Conservation (phyloP, 345 rosid species). For the Lepidium africanum region DNA sequence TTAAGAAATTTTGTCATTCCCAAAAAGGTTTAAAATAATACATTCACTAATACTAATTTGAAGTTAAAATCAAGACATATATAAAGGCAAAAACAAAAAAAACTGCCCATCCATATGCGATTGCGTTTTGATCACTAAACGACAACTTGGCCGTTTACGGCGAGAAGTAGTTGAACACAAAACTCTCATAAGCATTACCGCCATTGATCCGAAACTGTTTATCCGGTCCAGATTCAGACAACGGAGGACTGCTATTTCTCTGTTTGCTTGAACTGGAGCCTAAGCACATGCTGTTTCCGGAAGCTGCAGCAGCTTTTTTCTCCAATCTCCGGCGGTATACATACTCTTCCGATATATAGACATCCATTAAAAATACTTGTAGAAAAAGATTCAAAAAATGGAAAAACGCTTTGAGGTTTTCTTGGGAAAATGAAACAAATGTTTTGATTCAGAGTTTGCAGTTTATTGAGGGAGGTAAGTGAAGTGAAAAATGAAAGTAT, state of each 20-base stretch:
- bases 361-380: conserved; percentile 34
- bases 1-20: too few relatives aligned
- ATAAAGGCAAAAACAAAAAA: background rate
- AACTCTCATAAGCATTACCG: conserved; percentile 8
- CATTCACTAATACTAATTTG: too few relatives aligned
- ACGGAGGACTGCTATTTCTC: background rate
- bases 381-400: background rate
- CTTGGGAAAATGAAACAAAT: background rate
- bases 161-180: conserved; percentile 23
- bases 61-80: too few relatives aligned
- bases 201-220: conserved; percentile 9
- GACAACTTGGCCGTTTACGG: background rate
- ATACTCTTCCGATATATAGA: conserved; percentile 68
- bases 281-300: conserved; percentile 5
- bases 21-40: too few relatives aligned
- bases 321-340: conserved; percentile 44
- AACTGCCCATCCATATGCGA: background rate
- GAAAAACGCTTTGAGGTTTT: background rate
- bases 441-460: background rate
- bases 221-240: conserved; percentile 11
- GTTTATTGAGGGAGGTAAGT: background rate
- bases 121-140: background rate
- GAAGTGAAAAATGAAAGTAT: background rate
- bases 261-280: background rate
- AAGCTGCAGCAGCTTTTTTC: conserved; percentile 31